These are phyloP conservation scores for Cyphellophora attinorum DNA, from an alignment of 2,329 filamentous ascomycete genomes.

Conservation along the genomic window DNA sequence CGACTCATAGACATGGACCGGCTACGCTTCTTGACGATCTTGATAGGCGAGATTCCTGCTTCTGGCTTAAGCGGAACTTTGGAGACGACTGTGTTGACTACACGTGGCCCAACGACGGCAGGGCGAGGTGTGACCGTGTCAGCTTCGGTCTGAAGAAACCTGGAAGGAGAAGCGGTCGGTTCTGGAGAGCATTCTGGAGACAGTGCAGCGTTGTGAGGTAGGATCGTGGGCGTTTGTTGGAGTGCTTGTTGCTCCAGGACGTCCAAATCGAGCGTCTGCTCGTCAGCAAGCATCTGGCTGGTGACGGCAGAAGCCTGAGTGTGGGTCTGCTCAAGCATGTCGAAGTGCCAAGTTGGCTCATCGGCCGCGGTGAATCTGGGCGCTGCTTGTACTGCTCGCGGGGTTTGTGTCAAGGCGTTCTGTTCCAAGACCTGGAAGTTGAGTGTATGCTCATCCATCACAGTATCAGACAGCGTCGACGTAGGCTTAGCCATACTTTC, in stretches of 20 bases:
- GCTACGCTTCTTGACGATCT: constrained; percentile 35
- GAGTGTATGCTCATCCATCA: not conserved
- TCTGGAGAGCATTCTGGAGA: not conserved
- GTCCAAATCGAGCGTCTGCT: not conserved
- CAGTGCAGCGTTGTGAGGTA: not conserved
- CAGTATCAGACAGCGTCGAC: not conserved
- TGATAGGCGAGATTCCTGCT: constrained; percentile 39
- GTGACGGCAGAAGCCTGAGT: not conserved
- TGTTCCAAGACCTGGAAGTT: not conserved
- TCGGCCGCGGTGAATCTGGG: not conserved
- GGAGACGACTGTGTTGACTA: constrained; percentile 59
- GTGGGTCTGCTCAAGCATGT: not conserved
- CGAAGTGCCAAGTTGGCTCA: not conserved
- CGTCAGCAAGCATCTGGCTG: not conserved
- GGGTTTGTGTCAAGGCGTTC: not conserved
- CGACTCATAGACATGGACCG: constrained; percentile 34
- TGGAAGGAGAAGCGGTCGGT: not conserved
- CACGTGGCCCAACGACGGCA: constrained; percentile 29
- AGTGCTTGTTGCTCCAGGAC: not conserved
- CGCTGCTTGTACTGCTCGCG: not conserved
- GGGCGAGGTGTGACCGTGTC: too few species aligned
- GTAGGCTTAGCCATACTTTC: not conserved
- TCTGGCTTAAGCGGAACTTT: constrained; percentile 67
- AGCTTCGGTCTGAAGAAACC: not conserved
- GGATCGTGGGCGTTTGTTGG: not conserved